A percentile compares a stretch with the other conserved stretches of the same genome.
Conservation (phyloP, 345 rosid genomes). For the Eucalyptus erythrocorys region DNA sequence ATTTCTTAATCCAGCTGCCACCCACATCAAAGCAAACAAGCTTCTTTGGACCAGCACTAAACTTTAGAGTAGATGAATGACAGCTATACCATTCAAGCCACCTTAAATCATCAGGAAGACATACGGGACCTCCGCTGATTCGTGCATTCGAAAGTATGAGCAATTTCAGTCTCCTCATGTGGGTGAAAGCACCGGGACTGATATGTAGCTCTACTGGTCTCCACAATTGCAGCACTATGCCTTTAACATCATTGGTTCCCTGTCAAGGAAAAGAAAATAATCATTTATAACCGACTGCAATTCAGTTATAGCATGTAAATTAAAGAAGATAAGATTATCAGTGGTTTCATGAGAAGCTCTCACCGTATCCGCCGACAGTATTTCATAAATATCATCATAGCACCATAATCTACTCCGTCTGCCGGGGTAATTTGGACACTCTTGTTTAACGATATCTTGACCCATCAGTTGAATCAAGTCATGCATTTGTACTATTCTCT, state of each 20-base stretch:
- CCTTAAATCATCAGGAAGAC: not conserved
- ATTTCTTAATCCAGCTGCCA: fast-evolving
- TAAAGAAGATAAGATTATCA: not conserved
- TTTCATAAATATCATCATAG: not conserved
- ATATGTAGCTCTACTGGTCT: not conserved
- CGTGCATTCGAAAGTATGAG: fast-evolving
- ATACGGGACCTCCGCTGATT: not conserved
- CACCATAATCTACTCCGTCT: constrained; percentile 8
- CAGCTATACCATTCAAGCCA: not conserved
- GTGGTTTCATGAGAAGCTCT: not conserved
- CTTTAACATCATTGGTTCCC: constrained; percentile 10
- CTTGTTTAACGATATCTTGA: not conserved
- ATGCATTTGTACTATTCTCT: constrained; percentile 1
- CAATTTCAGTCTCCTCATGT: not conserved
- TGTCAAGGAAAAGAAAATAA: not conserved
- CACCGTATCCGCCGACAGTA: fast-evolving
- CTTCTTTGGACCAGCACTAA: not conserved
- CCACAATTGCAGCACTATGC: not conserved
- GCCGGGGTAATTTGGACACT: not conserved
- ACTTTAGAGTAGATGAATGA: not conserved
- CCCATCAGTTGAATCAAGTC: constrained; percentile 14
- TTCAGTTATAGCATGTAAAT: too few relatives aligned
- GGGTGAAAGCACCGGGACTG: not conserved
- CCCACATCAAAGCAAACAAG: fast-evolving
- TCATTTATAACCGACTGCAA: fast-evolving